phyloP scores from a whole-genome alignment of 495 filamentous ascomycete species.

The Xylaria grammica region DNA sequence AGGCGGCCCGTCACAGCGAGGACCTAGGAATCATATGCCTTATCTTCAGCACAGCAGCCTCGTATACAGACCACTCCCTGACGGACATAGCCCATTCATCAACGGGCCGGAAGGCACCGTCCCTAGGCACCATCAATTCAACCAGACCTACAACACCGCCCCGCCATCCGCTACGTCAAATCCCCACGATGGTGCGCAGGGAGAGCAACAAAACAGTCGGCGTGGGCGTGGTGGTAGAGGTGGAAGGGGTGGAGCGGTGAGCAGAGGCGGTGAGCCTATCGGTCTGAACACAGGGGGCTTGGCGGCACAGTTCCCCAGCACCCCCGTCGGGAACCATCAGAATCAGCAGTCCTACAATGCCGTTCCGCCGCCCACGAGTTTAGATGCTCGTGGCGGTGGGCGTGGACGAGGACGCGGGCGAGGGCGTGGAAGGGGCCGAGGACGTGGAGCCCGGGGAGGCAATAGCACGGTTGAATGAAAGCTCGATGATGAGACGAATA shows the following conservation, averaged over 20 bases:
- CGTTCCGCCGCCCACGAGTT: constrained; percentile 76
- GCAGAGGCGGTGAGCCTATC: constrained; percentile 38
- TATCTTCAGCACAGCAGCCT: constrained; percentile 52
- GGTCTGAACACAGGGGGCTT: constrained; percentile 16
- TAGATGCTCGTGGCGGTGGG: constrained; percentile 64
- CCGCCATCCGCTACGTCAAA: constrained; percentile 23
- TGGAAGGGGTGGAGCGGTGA: constrained; percentile 31
- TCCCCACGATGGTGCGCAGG: constrained; percentile 15
- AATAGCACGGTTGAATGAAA: background rate
- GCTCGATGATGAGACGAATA: constrained; percentile 14
- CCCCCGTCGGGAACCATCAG: background rate
- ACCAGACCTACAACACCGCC: background rate
- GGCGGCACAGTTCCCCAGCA: background rate
- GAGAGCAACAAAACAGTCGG: constrained; percentile 36
- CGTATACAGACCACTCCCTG: constrained; percentile 42
- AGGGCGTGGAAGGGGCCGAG: constrained; percentile 38
- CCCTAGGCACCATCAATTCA: background rate
- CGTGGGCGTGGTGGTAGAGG: constrained; percentile 44
- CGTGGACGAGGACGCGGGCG: constrained; percentile 59
- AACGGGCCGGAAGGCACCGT: constrained; percentile 22
- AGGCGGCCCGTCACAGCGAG: constrained; percentile 37
- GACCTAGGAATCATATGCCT: constrained; percentile 45
- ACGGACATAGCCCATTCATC: constrained; percentile 28
- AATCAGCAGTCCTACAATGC: constrained; percentile 67
- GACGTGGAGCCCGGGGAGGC: constrained; percentile 42